Conservation (phyloP, 352 stramenopile species). For the Phytophthora cryptogea region DNA sequence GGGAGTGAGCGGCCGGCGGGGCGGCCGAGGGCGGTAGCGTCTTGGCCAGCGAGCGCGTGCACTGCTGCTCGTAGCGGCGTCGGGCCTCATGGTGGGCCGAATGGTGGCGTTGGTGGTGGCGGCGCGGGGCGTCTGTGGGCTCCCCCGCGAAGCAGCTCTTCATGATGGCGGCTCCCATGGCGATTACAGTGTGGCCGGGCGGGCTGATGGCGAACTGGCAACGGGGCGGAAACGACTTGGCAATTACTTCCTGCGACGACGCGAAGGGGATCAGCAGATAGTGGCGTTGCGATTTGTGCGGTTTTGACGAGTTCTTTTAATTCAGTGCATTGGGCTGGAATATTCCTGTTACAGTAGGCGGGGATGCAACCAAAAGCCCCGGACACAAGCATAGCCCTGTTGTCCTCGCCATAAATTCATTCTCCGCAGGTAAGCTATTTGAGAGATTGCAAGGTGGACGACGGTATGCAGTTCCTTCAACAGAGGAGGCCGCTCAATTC, state of each 20-base stretch:
- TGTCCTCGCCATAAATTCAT: too few species aligned
- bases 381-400: too few species aligned
- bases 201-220: conserved; percentile 6
- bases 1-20: background rate
- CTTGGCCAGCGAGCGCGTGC: conserved; percentile 26
- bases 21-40: conserved; percentile 10
- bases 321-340: too few species aligned
- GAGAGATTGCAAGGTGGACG: conserved; percentile 2
- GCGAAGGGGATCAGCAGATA: background rate
- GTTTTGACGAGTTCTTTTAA: too few species aligned
- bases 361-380: too few species aligned
- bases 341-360: too few species aligned
- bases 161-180: conserved; percentile 46
- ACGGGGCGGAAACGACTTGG: conserved; percentile 7
- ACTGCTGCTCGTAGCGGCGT: conserved; percentile 32
- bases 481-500: conserved; percentile 12
- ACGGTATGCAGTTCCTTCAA: conserved; percentile 11
- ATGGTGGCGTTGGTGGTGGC: conserved; percentile 12
- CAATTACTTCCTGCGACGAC: background rate
- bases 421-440: too few species aligned
- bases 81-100: conserved; percentile 23
- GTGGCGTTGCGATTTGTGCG: background rate
- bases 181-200: background rate
- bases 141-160: conserved; percentile 45
- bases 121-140: conserved; percentile 20